Evolutionary conservation across 1,284 basidiomycete species (phyloP).

Genomic region (Phaffia rhodozyma): DNA sequence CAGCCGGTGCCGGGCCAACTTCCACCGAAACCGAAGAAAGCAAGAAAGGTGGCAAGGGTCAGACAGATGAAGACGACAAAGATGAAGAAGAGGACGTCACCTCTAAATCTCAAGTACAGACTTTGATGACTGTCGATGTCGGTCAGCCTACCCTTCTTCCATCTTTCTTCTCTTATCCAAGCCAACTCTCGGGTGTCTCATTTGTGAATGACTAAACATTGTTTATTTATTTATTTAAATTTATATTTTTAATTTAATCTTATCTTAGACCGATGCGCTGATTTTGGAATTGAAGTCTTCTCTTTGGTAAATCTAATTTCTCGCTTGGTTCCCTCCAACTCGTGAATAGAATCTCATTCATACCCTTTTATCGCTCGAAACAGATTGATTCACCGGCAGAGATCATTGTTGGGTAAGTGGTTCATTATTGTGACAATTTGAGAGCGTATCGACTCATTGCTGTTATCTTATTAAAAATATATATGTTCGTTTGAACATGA

Average conservation of each 20-base stretch:
- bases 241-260: too few relatives aligned
- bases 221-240: too few relatives aligned
- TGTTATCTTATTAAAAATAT: too few relatives aligned
- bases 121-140: constrained; percentile 76
- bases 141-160: too few relatives aligned
- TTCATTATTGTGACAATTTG: background rate
- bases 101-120: constrained; percentile 83
- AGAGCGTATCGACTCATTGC: too few relatives aligned
- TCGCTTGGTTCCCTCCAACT: constrained; percentile 19
- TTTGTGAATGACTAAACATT: too few relatives aligned
- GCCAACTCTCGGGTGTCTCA: too few relatives aligned
- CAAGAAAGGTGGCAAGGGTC: constrained; percentile 25
- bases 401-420: constrained; percentile 48
- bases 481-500: too few relatives aligned
- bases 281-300: constrained; percentile 69
- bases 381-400: constrained; percentile 70
- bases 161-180: too few relatives aligned
- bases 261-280: constrained; percentile 56
- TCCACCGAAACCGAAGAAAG: constrained; percentile 26
- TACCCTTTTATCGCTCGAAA: constrained; percentile 23
- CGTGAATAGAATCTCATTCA: constrained; percentile 21
- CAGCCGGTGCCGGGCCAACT: constrained; percentile 24
- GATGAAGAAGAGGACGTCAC: constrained; percentile 65
- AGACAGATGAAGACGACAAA: constrained; percentile 33
- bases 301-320: constrained; percentile 43